These are phyloP conservation scores for Saturnispora silvae DNA, from an alignment of 805 yeast species.

Conservation along the genomic window DNA sequence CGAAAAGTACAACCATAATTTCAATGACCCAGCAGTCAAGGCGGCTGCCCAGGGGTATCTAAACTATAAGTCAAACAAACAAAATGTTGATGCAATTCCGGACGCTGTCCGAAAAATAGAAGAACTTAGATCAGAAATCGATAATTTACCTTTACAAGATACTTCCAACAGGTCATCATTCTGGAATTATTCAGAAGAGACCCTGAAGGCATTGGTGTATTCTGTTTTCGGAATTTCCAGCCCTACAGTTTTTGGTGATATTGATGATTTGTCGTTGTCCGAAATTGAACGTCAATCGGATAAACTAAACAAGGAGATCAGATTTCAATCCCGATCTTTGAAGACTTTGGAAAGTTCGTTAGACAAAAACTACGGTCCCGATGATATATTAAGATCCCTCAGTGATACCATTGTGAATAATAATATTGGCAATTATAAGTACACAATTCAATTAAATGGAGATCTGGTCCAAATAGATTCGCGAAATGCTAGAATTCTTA, in stretches of 20 bases:
- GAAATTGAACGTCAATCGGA: constrained; percentile 6
- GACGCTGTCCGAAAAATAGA: no score
- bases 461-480: constrained; percentile 44
- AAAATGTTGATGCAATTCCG: no score
- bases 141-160: no score
- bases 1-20: constrained; percentile 63
- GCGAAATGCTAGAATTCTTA: constrained; percentile 34
- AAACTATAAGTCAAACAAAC: constrained; percentile 26
- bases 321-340: constrained; percentile 14
- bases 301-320: constrained; percentile 24
- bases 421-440: constrained; percentile 66
- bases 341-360: constrained; percentile 9
- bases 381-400: constrained; percentile 54
- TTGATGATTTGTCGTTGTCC: neutral
- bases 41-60: constrained; percentile 49
- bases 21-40: constrained; percentile 83
- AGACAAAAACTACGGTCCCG: constrained; percentile 40
- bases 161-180: neutral
- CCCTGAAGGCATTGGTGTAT: neutral
- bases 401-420: constrained; percentile 32
- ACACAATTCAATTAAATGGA: constrained; percentile 50
- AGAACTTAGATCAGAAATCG: no score
- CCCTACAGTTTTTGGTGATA: no score
- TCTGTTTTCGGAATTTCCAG: neutral
- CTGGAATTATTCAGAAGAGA: neutral